These are phyloP conservation scores for Neurospora pannonica DNA, from an alignment of 495 filamentous ascomycete genomes.

Conservation along the genomic window DNA sequence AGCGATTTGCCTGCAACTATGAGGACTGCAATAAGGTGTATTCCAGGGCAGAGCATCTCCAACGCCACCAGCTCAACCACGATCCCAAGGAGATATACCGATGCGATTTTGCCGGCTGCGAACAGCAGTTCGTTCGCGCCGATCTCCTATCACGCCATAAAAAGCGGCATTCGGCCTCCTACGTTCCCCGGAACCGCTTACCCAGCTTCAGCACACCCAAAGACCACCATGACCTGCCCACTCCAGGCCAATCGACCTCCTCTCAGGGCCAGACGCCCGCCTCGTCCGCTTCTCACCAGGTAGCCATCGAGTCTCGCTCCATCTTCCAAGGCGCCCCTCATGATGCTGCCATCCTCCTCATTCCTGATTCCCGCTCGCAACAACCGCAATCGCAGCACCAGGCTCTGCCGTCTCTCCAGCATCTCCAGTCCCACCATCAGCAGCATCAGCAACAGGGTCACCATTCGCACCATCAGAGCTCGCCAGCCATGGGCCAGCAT, in stretches of 20 bases:
- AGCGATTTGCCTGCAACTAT: conserved; percentile 67
- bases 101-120: conserved; percentile 84
- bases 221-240: conserved; percentile 16
- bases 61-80: conserved; percentile 47
- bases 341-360: conserved; percentile 37
- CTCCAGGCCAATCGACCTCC: conserved; percentile 10
- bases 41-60: conserved; percentile 90
- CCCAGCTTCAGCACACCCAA: conserved; percentile 56
- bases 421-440: neutral
- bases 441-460: neutral
- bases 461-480: neutral
- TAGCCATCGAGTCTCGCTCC: conserved; percentile 23
- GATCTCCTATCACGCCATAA: conserved; percentile 85
- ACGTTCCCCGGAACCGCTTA: conserved; percentile 82
- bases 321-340: conserved; percentile 33
- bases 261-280: conserved; percentile 12
- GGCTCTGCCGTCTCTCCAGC: conserved; percentile 8
- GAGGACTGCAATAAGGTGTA: conserved; percentile 89
- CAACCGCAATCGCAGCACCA: conserved; percentile 14
- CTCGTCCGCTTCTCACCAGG: conserved; percentile 6
- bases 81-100: conserved; percentile 89
- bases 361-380: conserved; percentile 28
- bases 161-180: conserved; percentile 85
- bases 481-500: neutral
- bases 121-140: conserved; percentile 83